Conservation (phyloP, 106 monocot species). For the Phalaenopsis equestris region DNA sequence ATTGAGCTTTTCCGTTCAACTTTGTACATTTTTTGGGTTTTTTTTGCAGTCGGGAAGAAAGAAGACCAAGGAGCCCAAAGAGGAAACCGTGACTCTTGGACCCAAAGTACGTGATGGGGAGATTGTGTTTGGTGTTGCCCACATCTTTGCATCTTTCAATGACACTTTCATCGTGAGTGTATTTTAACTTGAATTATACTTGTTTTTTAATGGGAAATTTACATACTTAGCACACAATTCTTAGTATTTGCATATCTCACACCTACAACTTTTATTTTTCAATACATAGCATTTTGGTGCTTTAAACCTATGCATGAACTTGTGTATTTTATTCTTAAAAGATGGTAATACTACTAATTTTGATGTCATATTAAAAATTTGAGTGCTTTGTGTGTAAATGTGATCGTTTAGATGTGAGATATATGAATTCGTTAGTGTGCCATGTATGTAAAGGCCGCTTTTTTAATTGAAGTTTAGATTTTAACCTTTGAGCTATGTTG, state of each 20-base stretch:
- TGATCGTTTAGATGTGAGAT: too few species aligned
- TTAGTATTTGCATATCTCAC: too few species aligned
- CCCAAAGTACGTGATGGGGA: slow-evolving; percentile 78
- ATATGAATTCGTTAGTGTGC: too few species aligned
- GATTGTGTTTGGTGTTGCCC: slow-evolving; percentile 79
- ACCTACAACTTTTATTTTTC: too few species aligned
- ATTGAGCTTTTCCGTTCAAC: not conserved
- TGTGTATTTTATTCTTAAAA: too few species aligned
- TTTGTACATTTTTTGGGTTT: not conserved
- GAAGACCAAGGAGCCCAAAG: slow-evolving; percentile 86
- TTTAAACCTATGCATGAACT: too few species aligned
- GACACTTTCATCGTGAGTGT: slow-evolving; percentile 82
- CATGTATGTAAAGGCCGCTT: too few species aligned
- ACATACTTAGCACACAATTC: too few species aligned
- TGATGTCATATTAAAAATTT: too few species aligned
- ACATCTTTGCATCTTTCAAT: slow-evolving; percentile 90
- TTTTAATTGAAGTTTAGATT: not conserved
- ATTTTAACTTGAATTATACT: not conserved
- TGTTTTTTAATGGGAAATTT: not conserved
- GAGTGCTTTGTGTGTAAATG: too few species aligned
- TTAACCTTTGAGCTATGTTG: not conserved
- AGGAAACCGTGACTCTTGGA: slow-evolving; percentile 86
- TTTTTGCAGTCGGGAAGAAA: slow-evolving; percentile 50
- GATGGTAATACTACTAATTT: too few species aligned
- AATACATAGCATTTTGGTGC: too few species aligned